Conservation (phyloP, 345 rosid species). For the Boechera retrofracta region DNA sequence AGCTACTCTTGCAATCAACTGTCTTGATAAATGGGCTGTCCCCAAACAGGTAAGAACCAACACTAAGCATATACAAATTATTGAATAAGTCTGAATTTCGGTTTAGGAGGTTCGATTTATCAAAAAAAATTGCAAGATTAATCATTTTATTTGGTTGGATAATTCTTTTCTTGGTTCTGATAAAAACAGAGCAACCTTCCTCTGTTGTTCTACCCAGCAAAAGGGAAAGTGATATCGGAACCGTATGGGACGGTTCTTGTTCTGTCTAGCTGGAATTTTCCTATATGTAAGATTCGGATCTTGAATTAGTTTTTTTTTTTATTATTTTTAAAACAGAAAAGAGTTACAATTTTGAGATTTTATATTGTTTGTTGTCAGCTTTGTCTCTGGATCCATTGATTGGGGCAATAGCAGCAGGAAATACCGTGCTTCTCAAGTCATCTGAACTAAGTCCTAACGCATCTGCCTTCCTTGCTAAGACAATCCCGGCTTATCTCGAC, state of each 20-base stretch:
- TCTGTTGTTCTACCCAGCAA: slow-evolving; percentile 65
- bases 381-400: slow-evolving; percentile 77
- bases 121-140: background rate
- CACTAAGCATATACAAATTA: background rate
- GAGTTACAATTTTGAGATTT: background rate
- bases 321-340: too few relatives aligned
- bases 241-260: slow-evolving; percentile 86
- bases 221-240: slow-evolving; percentile 65
- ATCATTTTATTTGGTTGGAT: background rate
- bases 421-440: slow-evolving; percentile 73
- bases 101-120: background rate
- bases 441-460: slow-evolving; percentile 73
- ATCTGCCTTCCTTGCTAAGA: slow-evolving; percentile 60
- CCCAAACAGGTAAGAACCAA: slow-evolving; percentile 61
- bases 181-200: slow-evolving; percentile 58
- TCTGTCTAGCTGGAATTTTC: slow-evolving; percentile 85
- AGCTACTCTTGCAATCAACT: slow-evolving; percentile 53
- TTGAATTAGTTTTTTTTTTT: background rate
- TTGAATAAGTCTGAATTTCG: background rate
- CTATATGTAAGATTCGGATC: slow-evolving; percentile 64
- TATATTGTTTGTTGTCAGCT: slow-evolving; percentile 52
- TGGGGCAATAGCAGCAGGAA: slow-evolving; percentile 95
- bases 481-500: slow-evolving; percentile 72
- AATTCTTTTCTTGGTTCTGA: slow-evolving; percentile 7
- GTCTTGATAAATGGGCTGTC: slow-evolving; percentile 74